Evolutionary conservation across 331 rosid species (phyloP), one percentile per base, ranked within the genome.

Genomic region (Ulmus americana): DNA sequence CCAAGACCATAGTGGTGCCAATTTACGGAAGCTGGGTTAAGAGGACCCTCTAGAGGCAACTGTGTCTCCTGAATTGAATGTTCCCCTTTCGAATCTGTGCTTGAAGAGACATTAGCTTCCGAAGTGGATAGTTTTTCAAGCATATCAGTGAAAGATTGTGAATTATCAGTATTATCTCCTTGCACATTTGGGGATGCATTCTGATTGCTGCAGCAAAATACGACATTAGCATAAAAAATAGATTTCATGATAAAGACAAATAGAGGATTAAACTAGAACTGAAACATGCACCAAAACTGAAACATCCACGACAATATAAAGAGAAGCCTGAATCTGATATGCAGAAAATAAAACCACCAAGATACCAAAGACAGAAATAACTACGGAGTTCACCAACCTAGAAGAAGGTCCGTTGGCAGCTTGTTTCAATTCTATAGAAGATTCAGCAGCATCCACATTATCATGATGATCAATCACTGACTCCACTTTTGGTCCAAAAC

Each of bases 1-100:
- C 82, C 85, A 70, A 86, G 62, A 70, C 81, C 76, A 68, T 86
- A 79, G 79, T 74, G 74, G 14, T 81, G 91, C 58, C 77, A 80
- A 64, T 66, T 74, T 61, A 67, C 74, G 76, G 64, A 65, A 59
- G 73, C 45, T 16, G 75, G 81, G 59, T 74, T 72, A 35, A 68
- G 85, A 22, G 71, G 62, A 40, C 73, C 81, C 51, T 82, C 83
- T 1, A 78, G 81, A 58, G 73, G 78, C 59, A 76, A 69, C 52
- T 81, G 70, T 10, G 38, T 68, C 44, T 81, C 86, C 80, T 69
- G 81, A 71, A 82, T 82, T 55, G 68, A 73, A 52, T 77, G 83
- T 38, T 81, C 91, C 79, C 22, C 55, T 81, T 81, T 79, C 40
- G 76, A 47, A 61, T 77, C 86, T 42, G 65, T 56, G 43, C 46